Evolutionary conservation across 331 rosid genomes (phyloP), one percentile per base, ranked within the genome.

Genomic region (Quercus lobata): DNA sequence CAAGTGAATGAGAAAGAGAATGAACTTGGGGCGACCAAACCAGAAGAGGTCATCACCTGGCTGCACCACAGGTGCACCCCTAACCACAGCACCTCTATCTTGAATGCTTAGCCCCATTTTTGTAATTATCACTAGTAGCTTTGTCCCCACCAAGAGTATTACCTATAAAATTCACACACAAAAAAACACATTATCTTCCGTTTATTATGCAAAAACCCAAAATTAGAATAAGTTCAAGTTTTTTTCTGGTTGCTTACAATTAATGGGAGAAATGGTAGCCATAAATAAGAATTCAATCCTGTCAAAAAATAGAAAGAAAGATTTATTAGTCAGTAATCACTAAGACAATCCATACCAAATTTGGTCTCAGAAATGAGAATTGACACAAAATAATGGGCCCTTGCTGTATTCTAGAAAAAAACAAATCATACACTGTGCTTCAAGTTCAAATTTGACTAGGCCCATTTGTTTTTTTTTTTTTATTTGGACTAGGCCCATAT

Each of bases 241-340:
- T 16, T 15, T 34, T 4, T 68, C 27, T n/a, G 24, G 41, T 37
- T 6, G 76, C 97, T 88, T 86, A 92, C 97, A 83, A 82, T 65
- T 21, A 92, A 56, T 25, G 97, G 90, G 52, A 90, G 22, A 58
- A 87, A 86, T 68, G 97, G 97, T 63, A 92, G 91, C 97, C 97
- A 92, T 1, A 81, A 55, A 80, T 86, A 76, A 74, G 94, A 52
- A 70, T 88, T 0, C 87, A 85, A 84, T 69, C 91, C 94, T 92
- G 92, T 79, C 37, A 73, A 78, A 27, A 77, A 12, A 75, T 3
- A 24, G 24, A 78, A 58, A 27, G 62, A 70, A 25, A 61, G 70
- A 79, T 32, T 70, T 76, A 30, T 55, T 25, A 4, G 41, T 79
- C 30, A 22, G 58, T 35, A 35, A 6, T 35, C 41, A 35, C 41